Evolutionary conservation across 1,139 yeast species (phyloP), one percentile per base, ranked within the genome.

Genomic region (Candida neerlandica): DNA sequence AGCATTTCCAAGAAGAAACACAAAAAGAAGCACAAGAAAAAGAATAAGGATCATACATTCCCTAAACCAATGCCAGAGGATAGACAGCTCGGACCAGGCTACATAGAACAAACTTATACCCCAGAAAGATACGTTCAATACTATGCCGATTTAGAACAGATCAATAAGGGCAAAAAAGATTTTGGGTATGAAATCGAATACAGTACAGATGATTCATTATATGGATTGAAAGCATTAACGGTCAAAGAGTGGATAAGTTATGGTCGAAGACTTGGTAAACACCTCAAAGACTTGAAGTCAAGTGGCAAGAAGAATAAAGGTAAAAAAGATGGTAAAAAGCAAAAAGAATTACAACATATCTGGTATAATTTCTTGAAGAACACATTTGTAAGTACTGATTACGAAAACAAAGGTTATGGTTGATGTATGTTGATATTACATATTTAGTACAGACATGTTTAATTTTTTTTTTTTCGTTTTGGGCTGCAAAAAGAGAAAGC

Each of bases 121-220:
- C 96, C 96, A 0, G 77, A 79, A 45, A 73, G 82, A 52, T 89
- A 85, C 63, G 83, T 83, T 1, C 96, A 88, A 62, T 89, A 85
- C 63, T 89, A 72, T 62, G 78, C 85, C 11, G 89, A 89, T 63
- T 72, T 89, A 55, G 70, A 76, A 29, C 58, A 65, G 5, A 77
- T 84, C 47, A 80, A 84, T 56, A 56, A 64, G 2, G 81, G 82
- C 1, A 59, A 71, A 21, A 73, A 77, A 55, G 63, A 73, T 15
- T 86, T 88, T 56, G 69, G 63, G 7, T 88, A 74, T 60, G 82
- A 86, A 56, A 69, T 85, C 15, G 94, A 88, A 60, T 89, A 89
- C 59, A 70, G 82, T 2, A 86, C 95, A 0, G 84, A 83, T 51
- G 86, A 84, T 49, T 69, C 73, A 16, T 69, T 77, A 10, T 85